Percentiles rank a stretch among this genome's conserved stretches.
Evolutionary conservation across 257 asterid species (phyloP).

Genomic region (Jaltomata sinuosa): DNA sequence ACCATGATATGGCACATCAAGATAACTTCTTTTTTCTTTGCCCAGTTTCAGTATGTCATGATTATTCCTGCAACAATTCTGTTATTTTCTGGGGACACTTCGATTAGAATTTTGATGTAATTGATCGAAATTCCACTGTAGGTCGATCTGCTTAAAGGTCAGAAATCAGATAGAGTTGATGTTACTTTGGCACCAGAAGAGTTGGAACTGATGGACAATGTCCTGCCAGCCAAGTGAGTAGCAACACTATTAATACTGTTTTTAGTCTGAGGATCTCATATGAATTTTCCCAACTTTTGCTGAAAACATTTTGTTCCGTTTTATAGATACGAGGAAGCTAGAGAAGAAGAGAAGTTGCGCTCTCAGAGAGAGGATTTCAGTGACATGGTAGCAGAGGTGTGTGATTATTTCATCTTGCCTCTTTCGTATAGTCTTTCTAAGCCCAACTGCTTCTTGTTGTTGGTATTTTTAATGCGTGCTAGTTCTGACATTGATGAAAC

Average conservation of each 20-base stretch:
- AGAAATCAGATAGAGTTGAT: conserved; percentile 82
- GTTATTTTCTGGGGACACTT: neutral
- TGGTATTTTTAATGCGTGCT: neutral
- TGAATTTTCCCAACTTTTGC: neutral
- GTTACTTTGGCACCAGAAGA: conserved; percentile 92
- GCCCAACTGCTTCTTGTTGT: neutral
- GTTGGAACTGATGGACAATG: conserved; percentile 84
- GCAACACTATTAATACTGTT: neutral
- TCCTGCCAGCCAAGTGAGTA: conserved; percentile 80
- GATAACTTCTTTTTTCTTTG: neutral
- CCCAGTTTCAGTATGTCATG: neutral
- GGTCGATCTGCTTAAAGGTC: conserved; percentile 93
- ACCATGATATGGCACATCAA: neutral
- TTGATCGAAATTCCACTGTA: conserved; percentile 6
- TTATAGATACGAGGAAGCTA: conserved; percentile 84
- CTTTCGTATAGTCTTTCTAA: neutral
- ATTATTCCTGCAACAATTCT: neutral
- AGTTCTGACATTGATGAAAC: neutral
- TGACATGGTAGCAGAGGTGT: conserved; percentile 98
- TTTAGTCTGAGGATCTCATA: neutral
- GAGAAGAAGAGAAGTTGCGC: conserved; percentile 89
- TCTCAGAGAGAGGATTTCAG: conserved; percentile 92
- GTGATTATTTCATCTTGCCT: neutral
- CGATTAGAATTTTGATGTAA: neutral
- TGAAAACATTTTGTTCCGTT: neutral